Percentiles rank a stretch among this genome's conserved stretches.
phyloP scores from a whole-genome alignment of 2,329 filamentous ascomycete genomes.

The Paraphoma chrysanthemicola region DNA sequence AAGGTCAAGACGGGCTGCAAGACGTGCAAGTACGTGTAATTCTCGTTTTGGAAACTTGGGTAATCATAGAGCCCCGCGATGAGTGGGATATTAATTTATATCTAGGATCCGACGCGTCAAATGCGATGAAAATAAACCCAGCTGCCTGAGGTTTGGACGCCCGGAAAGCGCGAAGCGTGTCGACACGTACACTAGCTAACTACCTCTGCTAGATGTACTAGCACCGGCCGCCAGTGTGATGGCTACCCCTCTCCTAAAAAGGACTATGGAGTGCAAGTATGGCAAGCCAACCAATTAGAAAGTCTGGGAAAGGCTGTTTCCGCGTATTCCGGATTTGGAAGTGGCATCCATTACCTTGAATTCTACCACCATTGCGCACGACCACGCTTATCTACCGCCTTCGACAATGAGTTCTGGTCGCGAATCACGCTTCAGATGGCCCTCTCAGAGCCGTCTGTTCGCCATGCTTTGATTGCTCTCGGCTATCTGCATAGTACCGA shows the following conservation, averaged over 20 bases:
- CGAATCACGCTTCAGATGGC: constrained; percentile 51
- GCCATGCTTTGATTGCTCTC: constrained; percentile 54
- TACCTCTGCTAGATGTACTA: constrained; percentile 27
- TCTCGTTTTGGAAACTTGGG: neutral
- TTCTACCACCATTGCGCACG: constrained; percentile 54
- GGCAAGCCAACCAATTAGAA: neutral
- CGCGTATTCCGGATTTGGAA: constrained; percentile 13
- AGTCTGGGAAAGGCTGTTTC: constrained; percentile 11
- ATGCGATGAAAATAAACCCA: constrained; percentile 29
- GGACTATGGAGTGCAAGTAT: constrained; percentile 7
- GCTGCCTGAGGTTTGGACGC: constrained; percentile 22
- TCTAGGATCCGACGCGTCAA: constrained; percentile 27
- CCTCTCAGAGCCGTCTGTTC: constrained; percentile 49
- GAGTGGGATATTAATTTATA: neutral
- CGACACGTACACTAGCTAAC: too few species aligned
- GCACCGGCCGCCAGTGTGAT: constrained; percentile 39
- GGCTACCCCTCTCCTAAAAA: constrained; percentile 23
- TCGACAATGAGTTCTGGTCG: constrained; percentile 51
- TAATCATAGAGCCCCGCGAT: neutral
- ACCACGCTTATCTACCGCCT: constrained; percentile 43
- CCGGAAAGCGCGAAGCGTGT: too few species aligned
- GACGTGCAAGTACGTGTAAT: constrained; percentile 32
- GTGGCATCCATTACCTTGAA: constrained; percentile 30
- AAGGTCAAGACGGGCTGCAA: constrained; percentile 35
- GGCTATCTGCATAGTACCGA: constrained; percentile 42